Evolutionary conservation across 208 protist species (phyloP).

Genomic region (Sergeia podlipaevii): DNA sequence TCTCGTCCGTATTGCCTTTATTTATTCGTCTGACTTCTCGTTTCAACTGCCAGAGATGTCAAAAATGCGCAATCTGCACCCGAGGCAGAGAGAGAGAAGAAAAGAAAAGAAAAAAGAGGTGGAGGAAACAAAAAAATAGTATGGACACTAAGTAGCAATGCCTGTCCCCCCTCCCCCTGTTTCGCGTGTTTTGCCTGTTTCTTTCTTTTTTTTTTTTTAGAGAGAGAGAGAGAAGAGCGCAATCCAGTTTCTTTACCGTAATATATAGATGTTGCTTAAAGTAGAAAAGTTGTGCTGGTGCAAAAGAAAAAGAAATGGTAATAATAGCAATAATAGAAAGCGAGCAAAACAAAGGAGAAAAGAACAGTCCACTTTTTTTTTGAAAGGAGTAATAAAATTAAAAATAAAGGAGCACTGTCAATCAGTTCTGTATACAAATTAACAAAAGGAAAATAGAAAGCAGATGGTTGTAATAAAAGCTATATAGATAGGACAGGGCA

Average conservation of each 20-base stretch:
- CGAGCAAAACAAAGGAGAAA: constrained; percentile 7
- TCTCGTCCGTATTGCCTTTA: too few species aligned
- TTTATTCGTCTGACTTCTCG: too few species aligned
- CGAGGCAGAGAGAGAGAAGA: not conserved
- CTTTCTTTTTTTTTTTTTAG: not conserved
- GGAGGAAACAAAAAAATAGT: not conserved
- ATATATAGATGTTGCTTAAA: constrained; percentile 1
- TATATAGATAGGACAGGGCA: not conserved
- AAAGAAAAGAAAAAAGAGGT: not conserved
- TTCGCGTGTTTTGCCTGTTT: not conserved
- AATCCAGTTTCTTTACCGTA: too few species aligned
- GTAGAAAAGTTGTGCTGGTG: constrained; percentile 1
- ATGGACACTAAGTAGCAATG: not conserved
- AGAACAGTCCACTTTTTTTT: not conserved
- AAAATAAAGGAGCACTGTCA: constrained; percentile 1
- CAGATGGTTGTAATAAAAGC: constrained; percentile 4
- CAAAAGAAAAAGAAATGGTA: constrained; percentile 8
- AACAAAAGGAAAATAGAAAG: constrained; percentile 14
- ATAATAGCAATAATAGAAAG: constrained; percentile 8
- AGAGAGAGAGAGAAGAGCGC: too few species aligned
- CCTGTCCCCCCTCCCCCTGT: not conserved
- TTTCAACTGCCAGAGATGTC: too few species aligned
- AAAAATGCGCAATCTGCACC: too few species aligned
- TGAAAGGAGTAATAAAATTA: constrained; percentile 9
- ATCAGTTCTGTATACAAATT: constrained; percentile 5